Conservation (phyloP, 768 basidiomycete genomes). For the Punctularia strigosozonata region DNA sequence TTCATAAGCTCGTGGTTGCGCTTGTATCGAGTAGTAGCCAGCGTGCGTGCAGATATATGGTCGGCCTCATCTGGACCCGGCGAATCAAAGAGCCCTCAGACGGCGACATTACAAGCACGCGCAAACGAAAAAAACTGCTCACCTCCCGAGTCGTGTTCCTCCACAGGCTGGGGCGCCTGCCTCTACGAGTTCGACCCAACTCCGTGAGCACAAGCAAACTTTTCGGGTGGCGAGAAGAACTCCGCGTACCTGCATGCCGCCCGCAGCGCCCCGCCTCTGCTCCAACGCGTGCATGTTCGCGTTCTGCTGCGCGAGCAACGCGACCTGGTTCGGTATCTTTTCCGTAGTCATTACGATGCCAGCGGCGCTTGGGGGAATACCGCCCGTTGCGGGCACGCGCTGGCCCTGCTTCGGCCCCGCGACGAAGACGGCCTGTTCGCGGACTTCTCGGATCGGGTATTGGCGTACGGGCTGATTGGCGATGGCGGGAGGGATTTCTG, state of each 20-base stretch:
- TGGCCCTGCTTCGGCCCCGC: conserved; percentile 64
- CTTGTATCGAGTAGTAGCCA: conserved; percentile 61
- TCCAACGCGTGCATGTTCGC: conserved; percentile 63
- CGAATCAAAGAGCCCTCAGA: neutral
- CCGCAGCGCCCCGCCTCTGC: no score
- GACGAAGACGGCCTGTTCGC: conserved; percentile 59
- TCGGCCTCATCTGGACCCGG: conserved; percentile 45
- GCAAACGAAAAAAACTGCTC: conserved; percentile 3
- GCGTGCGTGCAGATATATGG: conserved; percentile 57
- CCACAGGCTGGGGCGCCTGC: conserved; percentile 21
- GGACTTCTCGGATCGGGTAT: conserved; percentile 59
- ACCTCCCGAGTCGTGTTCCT: conserved; percentile 66
- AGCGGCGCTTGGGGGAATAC: conserved; percentile 1
- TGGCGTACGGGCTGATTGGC: conserved; percentile 50
- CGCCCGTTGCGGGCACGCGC: conserved; percentile 34
- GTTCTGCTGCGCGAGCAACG: conserved; percentile 65
- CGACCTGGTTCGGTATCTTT: conserved; percentile 30
- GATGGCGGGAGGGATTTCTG: conserved; percentile 50
- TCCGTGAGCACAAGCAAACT: no score
- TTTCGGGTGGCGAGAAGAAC: no score
- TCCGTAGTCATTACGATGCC: conserved; percentile 6
- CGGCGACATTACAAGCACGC: neutral
- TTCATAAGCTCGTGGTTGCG: conserved; percentile 83
- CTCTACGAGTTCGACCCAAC: no score
- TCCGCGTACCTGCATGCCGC: no score